phyloP scores from a whole-genome alignment of 192 early-diverging fungal genomes.

The Coemansia sp. region DNA sequence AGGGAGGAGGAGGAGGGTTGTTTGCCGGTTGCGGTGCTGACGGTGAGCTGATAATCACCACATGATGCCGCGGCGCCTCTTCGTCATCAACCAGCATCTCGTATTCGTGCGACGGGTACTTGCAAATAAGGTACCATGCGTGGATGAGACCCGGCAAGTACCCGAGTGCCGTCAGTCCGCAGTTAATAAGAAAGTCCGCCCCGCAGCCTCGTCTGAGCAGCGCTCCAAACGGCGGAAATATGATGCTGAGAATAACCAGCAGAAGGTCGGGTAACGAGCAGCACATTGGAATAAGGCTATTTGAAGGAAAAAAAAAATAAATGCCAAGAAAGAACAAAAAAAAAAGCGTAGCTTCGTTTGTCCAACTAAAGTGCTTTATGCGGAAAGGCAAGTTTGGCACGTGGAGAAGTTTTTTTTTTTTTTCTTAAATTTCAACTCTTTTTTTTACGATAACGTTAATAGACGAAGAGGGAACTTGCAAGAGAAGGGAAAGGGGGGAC shows the following conservation, averaged over 20 bases:
- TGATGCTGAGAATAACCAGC: constrained; percentile 46
- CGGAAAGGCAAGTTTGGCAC: not conserved
- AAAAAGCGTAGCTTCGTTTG: not conserved
- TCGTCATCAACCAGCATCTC: constrained; percentile 50
- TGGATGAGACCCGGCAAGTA: constrained; percentile 72
- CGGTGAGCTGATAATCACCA: constrained; percentile 27
- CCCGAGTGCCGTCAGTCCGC: constrained; percentile 66
- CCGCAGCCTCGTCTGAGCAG: constrained; percentile 62
- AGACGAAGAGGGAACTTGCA: too few species aligned
- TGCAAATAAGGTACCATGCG: constrained; percentile 67
- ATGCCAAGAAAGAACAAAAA: not conserved
- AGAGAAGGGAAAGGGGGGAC: too few species aligned
- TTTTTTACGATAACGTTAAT: not conserved
- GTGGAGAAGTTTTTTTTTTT: not conserved
- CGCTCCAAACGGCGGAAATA: constrained; percentile 67
- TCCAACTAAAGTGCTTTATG: too few species aligned
- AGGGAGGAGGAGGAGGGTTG: constrained; percentile 36
- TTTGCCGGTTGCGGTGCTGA: constrained; percentile 3
- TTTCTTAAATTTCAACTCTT: not conserved
- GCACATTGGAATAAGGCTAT: constrained; percentile 20
- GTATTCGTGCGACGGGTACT: constrained; percentile 48
- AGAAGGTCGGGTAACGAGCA: constrained; percentile 48
- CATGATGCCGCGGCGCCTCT: constrained; percentile 31
- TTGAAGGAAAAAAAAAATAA: not conserved
- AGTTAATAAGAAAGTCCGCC: constrained; percentile 69